Evolutionary conservation across 2,329 filamentous ascomycete species (phyloP), one percentile per base, ranked within the genome.

Genomic region (Aspergillus sp.): DNA sequence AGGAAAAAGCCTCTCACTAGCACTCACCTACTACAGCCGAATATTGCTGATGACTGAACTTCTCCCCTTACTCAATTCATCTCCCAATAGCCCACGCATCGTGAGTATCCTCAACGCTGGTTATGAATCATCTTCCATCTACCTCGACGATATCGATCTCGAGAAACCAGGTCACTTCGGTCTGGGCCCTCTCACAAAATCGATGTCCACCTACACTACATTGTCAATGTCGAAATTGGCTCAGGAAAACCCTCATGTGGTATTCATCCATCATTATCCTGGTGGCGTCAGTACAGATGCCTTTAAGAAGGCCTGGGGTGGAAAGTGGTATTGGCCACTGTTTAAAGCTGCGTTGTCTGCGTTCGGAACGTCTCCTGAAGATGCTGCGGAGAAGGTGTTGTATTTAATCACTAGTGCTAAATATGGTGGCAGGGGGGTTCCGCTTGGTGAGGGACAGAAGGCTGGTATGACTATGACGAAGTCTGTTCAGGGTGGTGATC

Each of bases 221-320:
- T 32, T 56, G 41, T 30, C 41, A 1, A 47, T 56, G 41, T 23
- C 25, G 2, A 17, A 10, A 49, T 17, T 56, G 7, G 54, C 54
- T 19, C 15, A 48, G 17, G 54, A 56, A n/a, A 56, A 56, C 15
- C 39, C 41, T 17, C 15, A 21, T 10, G 42, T 56, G 13, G 27
- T 38, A 4, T 56, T 56, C 27, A 38, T 56, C 38, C 54, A 56
- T 25, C 54, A 56, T 30, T 48, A 56, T 38, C 54, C 54, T 8
- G 54, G 54, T 3, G 41, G 39, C 0, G 54, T 56, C n/a, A 13
- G 21, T 5, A 56, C 54, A n/a, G 54, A 21, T 11, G 10, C 19
- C 13, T 56, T 56, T 36, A 56, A 56, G 41, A 56, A 56, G 42
- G 42, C 19, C 15, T 56, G 54, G 54, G 54, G 54, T 8, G 41